Conservation (phyloP, 2,329 filamentous ascomycete genomes). For the Colletotrichum sojae region DNA sequence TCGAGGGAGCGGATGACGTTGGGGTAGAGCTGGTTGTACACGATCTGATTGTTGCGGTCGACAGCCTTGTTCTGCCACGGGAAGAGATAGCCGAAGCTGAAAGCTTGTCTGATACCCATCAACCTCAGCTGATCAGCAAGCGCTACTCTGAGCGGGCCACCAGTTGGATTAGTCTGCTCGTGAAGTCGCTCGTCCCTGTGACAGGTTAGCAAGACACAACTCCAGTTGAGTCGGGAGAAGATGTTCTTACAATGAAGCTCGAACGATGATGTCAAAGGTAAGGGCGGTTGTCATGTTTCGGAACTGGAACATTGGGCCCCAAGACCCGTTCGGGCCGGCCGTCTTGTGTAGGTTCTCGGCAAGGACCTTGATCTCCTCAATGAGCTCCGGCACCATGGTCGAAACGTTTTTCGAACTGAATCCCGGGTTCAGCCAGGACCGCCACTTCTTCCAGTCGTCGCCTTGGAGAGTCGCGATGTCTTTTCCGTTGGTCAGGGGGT, state of each 20-base stretch:
- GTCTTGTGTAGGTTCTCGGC: constrained; percentile 7
- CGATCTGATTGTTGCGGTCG: constrained; percentile 20
- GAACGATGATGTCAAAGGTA: constrained; percentile 48
- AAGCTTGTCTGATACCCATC: constrained; percentile 48
- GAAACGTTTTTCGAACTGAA: constrained; percentile 44
- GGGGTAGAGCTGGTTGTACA: constrained; percentile 3
- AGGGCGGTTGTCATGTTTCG: constrained; percentile 36
- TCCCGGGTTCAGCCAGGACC: constrained; percentile 50
- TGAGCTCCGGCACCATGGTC: constrained; percentile 17
- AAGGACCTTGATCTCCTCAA: constrained; percentile 24
- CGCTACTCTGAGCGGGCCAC: constrained; percentile 18
- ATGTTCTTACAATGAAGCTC: constrained; percentile 40
- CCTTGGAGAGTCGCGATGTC: constrained; percentile 21
- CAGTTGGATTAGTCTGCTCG: constrained; percentile 45
- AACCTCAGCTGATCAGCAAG: constrained; percentile 21
- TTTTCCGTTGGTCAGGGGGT: constrained; percentile 20
- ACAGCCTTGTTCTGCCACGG: constrained; percentile 26
- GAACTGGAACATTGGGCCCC: constrained; percentile 32
- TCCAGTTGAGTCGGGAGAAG: rapidly evolving
- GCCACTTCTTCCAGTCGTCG: constrained; percentile 46
- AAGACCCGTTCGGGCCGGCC: constrained; percentile 11
- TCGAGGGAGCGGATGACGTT: constrained; percentile 19
- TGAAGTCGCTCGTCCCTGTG: constrained; percentile 49
- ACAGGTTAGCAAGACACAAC: constrained; percentile 11
- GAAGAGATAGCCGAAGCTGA: constrained; percentile 51